Evolutionary conservation across 1,284 basidiomycete genomes (phyloP), one percentile per base, ranked within the genome.

Genomic region (Ceratobasidium sp.): DNA sequence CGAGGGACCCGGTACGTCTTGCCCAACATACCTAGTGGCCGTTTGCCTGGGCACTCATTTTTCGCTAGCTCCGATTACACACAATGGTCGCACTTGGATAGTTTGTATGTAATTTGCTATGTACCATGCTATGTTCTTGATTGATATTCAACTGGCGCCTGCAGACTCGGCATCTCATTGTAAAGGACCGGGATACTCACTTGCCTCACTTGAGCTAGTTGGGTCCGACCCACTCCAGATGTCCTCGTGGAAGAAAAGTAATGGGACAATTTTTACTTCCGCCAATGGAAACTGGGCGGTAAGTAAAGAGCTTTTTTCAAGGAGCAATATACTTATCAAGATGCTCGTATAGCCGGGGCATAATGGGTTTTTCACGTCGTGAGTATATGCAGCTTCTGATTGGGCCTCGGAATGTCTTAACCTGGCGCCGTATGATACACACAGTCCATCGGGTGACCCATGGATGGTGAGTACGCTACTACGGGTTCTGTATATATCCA

Each of bases 131-230:
- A 33, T 15, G 13, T 15, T 28, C 7, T 26, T 40, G 28, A 12
- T 40, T 64, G 12, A 64, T 3, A n/a, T 33, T 7, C 52, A 12
- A 52, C 42, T 28, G 26, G n/a, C n/a, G n/a, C n/a, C n/a, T n/a
- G 59, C 57, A 61, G 57, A 71, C 59, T 78, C 77, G 6, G 77
- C 77, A 3, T 78, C 77, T 52, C 26, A 38, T 56, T 78, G 77
- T 38, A 44, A 40, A 26, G 67, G 65, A n/a, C 40, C 33, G 4
- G 74, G 77, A 40, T 78, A 75, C 33, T 78, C 71, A 12, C 77
- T 78, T 38, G 77, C 69, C 46, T 42, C 33, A 23, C 64, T 66
- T 10, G 50, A 77, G 20, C 38, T 50, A 1, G 20, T 56, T 12
- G 40, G 28, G 0, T 66, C 64, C 4, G 62, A 57, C 26, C 54